Evolutionary conservation across 2,329 filamentous ascomycete species (phyloP), one percentile per base, ranked within the genome.

Genomic region (Talaromyces sp.): DNA sequence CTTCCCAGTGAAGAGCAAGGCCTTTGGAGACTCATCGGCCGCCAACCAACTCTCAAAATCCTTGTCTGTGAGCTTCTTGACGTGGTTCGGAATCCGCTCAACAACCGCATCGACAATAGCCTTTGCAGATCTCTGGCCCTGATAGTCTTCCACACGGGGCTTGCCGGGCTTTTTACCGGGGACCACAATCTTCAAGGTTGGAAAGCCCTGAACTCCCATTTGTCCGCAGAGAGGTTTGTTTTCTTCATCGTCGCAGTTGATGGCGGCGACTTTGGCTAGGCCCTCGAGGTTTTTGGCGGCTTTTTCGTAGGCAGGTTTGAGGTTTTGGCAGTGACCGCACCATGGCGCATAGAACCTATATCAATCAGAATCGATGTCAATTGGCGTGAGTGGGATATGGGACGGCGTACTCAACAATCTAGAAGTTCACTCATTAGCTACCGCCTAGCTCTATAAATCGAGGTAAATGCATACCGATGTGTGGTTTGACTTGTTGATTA

Each of bases 261-360:
- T 84, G 64, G 96, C 95, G 58, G 92, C 95, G 49, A 99, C 94
- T 73, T 97, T 96, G 72, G 93, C 95, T 15, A 98, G 85, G 15
- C 95, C 95, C n/a, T 90, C 87, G 66, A 99, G 89, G 72, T 89
- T 92, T 73, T 90, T 91, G 71, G 95, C 95, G 1, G 89, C 93
- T 79, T 97, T 97, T 79, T 98, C 94, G 80, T 95, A 99, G 53
- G 92, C 91, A 2, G 93, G 94, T 81, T 97, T 93, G 73, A 99
- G 89, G 80, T 91, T 97, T 80, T 97, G 86, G 82, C 95, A 99
- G 81, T 98, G 95, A 49, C 94, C 95, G 74, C 95, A 98, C 94
- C 94, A 98, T 27, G 94, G 94, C 8, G 94, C 94, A 75, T 97
- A 98, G 85, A 98, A 98, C 80, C 93, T 92, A 76, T 88, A 61